Evolutionary conservation across 106 monocot genomes (phyloP).

Genomic region (Dendrobium catenatum): DNA sequence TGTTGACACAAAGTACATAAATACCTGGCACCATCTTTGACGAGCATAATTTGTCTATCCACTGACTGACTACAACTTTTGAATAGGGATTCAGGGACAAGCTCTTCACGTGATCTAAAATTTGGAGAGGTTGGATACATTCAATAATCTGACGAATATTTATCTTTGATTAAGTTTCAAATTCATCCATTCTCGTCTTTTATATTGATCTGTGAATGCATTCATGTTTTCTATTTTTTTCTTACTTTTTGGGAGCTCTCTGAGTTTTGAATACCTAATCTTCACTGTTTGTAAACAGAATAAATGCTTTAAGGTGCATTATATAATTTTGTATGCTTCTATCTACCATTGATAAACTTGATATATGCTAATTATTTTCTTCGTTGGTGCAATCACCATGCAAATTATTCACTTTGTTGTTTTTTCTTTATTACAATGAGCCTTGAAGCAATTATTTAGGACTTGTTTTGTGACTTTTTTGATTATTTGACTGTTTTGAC

Average conservation of each 20-base stretch:
- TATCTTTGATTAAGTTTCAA: neutral
- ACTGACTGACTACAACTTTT: slow-evolving; percentile 13
- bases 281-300: neutral
- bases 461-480: too few species aligned
- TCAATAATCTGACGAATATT: neutral
- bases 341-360: too few species aligned
- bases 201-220: neutral
- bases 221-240: neutral
- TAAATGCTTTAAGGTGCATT: neutral
- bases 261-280: neutral
- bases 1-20: slow-evolving; percentile 70
- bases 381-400: too few species aligned
- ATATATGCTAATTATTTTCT: too few species aligned
- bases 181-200: slow-evolving; percentile 1
- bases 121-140: slow-evolving; percentile 88
- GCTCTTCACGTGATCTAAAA: slow-evolving; percentile 60
- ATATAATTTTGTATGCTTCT: neutral
- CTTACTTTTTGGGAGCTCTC: neutral
- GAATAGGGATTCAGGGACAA: slow-evolving; percentile 48
- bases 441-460: too few species aligned
- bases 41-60: slow-evolving; percentile 3
- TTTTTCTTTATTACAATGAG: too few species aligned
- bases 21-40: neutral
- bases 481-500: too few species aligned
- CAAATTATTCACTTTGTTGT: too few species aligned